Conservation (phyloP, 306 rosid species). For the Castanea crenata region DNA sequence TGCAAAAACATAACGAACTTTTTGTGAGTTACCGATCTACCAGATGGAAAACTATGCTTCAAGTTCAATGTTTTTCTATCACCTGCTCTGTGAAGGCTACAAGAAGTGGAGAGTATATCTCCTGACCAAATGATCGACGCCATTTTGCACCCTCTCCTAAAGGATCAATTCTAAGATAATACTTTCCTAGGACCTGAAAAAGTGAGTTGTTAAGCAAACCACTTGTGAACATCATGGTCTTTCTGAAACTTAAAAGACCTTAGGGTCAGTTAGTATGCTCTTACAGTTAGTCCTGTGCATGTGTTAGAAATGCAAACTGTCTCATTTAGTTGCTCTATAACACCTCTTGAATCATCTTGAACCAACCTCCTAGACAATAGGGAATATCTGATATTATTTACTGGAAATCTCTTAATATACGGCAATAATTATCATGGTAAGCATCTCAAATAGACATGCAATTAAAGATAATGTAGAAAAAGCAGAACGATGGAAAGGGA, state of each 20-base stretch:
- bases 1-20: slow-evolving; percentile 14
- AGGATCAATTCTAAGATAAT: slow-evolving; percentile 77
- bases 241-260: slow-evolving; percentile 7
- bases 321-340: slow-evolving; percentile 76
- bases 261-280: slow-evolving; percentile 23
- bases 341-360: slow-evolving; percentile 80
- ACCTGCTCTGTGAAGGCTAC: slow-evolving; percentile 78
- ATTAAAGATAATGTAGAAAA: not conserved
- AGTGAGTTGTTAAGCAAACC: slow-evolving; percentile 4
- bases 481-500: not conserved
- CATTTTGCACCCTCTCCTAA: slow-evolving; percentile 81
- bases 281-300: slow-evolving; percentile 76
- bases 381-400: too few species aligned
- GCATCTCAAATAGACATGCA: not conserved
- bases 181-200: slow-evolving; percentile 69
- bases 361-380: slow-evolving; percentile 59
- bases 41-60: not conserved
- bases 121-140: slow-evolving; percentile 92
- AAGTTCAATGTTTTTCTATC: slow-evolving; percentile 4
- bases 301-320: slow-evolving; percentile 59
- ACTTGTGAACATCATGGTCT: slow-evolving; percentile 9
- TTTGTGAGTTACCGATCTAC: slow-evolving; percentile 1
- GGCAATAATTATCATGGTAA: too few species aligned
- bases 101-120: slow-evolving; percentile 81
- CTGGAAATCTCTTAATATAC: too few species aligned